These are phyloP conservation scores for Pseudopithomyces chartarum DNA, from an alignment of 2,329 filamentous ascomycete species.

Conservation along the genomic window DNA sequence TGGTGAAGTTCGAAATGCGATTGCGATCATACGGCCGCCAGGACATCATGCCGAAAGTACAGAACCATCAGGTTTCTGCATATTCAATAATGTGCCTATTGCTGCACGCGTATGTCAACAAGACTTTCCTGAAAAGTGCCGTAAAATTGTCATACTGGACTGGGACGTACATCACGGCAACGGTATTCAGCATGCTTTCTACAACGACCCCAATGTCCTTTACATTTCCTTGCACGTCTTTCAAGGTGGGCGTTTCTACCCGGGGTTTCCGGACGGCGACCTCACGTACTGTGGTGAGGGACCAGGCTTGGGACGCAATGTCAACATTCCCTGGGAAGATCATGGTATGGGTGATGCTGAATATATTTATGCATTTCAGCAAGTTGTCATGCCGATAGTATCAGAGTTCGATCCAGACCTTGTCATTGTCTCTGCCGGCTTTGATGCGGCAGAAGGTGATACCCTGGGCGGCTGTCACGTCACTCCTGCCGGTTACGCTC, in stretches of 20 bases:
- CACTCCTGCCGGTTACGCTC: slow-evolving; percentile 86
- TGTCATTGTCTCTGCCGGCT: slow-evolving; percentile 93
- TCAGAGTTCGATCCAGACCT: slow-evolving; percentile 92
- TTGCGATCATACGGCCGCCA: slow-evolving; percentile 92
- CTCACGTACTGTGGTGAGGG: slow-evolving; percentile 64
- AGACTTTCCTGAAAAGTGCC: slow-evolving; percentile 77
- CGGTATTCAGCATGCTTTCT: slow-evolving; percentile 95
- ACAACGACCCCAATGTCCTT: slow-evolving; percentile 89
- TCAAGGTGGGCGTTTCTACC: slow-evolving; percentile 83
- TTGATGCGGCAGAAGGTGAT: slow-evolving; percentile 93
- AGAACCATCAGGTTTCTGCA: slow-evolving; percentile 88
- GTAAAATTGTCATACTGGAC: slow-evolving; percentile 90
- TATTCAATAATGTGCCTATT: slow-evolving; percentile 97
- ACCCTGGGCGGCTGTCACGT: slow-evolving; percentile 93
- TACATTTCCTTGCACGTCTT: slow-evolving; percentile 97
- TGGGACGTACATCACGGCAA: slow-evolving; percentile 86
- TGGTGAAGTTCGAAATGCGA: slow-evolving; percentile 87
- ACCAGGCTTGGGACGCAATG: slow-evolving; percentile 64
- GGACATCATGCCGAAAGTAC: slow-evolving; percentile 93
- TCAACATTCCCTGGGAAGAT: slow-evolving; percentile 71
- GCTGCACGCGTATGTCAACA: slow-evolving; percentile 86
- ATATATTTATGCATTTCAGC: slow-evolving; percentile 95
- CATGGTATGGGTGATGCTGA: slow-evolving; percentile 92
- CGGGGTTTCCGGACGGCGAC: slow-evolving; percentile 64
- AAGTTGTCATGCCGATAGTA: slow-evolving; percentile 94